Evolutionary conservation across 2,329 filamentous ascomycete genomes (phyloP), one percentile per base, ranked within the genome.

Genomic region (Monilinia aucupariae): DNA sequence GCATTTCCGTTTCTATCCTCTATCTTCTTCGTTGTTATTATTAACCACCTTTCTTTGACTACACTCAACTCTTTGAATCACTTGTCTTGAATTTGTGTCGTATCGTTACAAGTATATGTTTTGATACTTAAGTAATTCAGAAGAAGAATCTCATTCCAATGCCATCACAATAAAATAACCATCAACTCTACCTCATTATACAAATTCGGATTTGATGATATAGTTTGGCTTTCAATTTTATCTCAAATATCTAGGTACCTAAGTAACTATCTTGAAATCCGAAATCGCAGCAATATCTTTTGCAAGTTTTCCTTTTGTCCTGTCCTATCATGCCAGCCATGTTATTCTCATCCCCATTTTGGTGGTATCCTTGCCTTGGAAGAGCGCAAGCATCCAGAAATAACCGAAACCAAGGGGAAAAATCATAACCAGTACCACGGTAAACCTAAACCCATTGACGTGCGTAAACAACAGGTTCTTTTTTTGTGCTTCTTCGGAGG

Each of bases 161-260:
- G 17, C 17, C 9, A 27, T 13, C 43, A 17, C 43, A 41, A 22
- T 6, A 39, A 10, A 37, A 10, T 39, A 6, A 39, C 32, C 39
- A 43, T 41, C 43, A 45, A 15, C 37, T 39, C 10, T 3, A 9
- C 27, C 27, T 48, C 6, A 32, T 15, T 1, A 39, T n/a, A n/a
- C n/a, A 9, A 32, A 8, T 12, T 27, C 34, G 17, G 41, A 17
- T 17, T 20, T 52, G 25, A 20, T 47, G 54, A 34, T 30, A 17
- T 27, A 15, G n/a, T 17, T 12, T 37, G 32, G 17, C 49, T 53
- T 10, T 61, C 10, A 20, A 52, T 32, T 54, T 15, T 43, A 34
- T 53, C 6, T 61, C 59, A 53, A 61, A 53, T 45, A 52, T 53
- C 37, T 61, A 53, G 49, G 12, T 61, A 45, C 48, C 10, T 27